Evolutionary conservation across 2,329 filamentous ascomycete genomes (phyloP).

Genomic region (Thelonectria discophora): DNA sequence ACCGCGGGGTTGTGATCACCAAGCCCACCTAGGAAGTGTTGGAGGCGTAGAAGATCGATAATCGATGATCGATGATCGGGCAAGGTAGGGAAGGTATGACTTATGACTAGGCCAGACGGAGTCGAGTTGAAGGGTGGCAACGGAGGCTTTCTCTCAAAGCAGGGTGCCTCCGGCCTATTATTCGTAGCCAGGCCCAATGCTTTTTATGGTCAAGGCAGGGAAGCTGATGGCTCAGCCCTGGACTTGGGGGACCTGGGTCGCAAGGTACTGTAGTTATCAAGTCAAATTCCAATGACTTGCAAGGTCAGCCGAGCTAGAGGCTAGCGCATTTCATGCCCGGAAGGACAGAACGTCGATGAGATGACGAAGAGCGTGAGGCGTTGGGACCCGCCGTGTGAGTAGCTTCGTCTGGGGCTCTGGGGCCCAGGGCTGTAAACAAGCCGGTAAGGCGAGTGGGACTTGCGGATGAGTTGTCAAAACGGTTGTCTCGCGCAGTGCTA

Average conservation of each 20-base stretch:
- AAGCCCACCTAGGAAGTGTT: slow-evolving; percentile 34
- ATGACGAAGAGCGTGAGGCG: slow-evolving; percentile 44
- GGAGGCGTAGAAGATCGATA: slow-evolving; percentile 33
- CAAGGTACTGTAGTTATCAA: slow-evolving; percentile 45
- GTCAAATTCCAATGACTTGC: slow-evolving; percentile 41
- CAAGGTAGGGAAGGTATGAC: slow-evolving; percentile 41
- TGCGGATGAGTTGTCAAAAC: slow-evolving; percentile 49
- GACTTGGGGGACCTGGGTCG: slow-evolving; percentile 37
- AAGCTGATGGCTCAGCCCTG: slow-evolving; percentile 43
- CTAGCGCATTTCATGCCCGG: slow-evolving; percentile 44
- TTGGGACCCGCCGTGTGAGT: slow-evolving; percentile 33
- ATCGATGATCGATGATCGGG: slow-evolving; percentile 38
- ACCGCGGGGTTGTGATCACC: slow-evolving; percentile 39
- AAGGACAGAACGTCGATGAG: slow-evolving; percentile 39
- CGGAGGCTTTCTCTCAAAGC: slow-evolving; percentile 32
- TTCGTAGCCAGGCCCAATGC: slow-evolving; percentile 39
- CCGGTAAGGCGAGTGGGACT: slow-evolving; percentile 42
- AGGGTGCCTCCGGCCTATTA: slow-evolving; percentile 43
- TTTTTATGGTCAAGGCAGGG: slow-evolving; percentile 42
- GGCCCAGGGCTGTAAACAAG: slow-evolving; percentile 32
- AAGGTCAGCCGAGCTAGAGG: slow-evolving; percentile 41
- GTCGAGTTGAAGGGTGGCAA: slow-evolving; percentile 38
- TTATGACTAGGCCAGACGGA: slow-evolving; percentile 38
- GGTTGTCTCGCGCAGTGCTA: slow-evolving; percentile 49
- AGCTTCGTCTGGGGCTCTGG: slow-evolving; percentile 43